These are phyloP conservation scores for Penicillium flavigenum DNA, from an alignment of 495 filamentous ascomycete genomes.

Conservation along the genomic window DNA sequence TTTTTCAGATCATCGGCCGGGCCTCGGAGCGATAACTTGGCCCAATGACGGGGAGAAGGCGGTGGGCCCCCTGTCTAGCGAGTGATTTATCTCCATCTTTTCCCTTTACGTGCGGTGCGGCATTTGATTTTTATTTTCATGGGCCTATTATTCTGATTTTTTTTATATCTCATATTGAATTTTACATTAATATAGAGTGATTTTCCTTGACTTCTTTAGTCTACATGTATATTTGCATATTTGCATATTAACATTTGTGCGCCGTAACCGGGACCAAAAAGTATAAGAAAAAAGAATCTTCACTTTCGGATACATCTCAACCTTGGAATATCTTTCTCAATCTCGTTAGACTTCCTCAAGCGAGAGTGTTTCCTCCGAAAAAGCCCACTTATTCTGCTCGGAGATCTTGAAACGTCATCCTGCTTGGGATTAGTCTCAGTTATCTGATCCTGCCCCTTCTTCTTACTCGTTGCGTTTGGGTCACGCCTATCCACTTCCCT, in stretches of 20 bases:
- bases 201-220: background rate
- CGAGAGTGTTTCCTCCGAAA: conserved; percentile 9
- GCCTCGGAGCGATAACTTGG: conserved; percentile 27
- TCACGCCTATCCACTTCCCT: conserved; percentile 30
- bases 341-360: conserved; percentile 9
- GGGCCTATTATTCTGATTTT: background rate
- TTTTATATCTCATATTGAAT: no score
- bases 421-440: conserved; percentile 24
- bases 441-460: conserved; percentile 31
- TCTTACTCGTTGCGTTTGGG: conserved; percentile 28
- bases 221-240: background rate
- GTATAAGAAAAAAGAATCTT: background rate
- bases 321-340: background rate
- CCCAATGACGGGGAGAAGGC: conserved; percentile 18
- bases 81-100: conserved; percentile 16
- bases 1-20: conserved; percentile 35
- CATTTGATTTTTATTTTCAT: conserved; percentile 1
- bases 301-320: conserved; percentile 3
- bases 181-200: background rate
- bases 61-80: conserved; percentile 13
- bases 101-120: conserved; percentile 1
- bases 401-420: conserved; percentile 26
- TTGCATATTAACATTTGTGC: background rate
- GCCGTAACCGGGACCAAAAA: background rate
- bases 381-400: conserved; percentile 17